Conservation (phyloP, 2,329 filamentous ascomycete genomes). For the Sodiomyces alkalinus region DNA sequence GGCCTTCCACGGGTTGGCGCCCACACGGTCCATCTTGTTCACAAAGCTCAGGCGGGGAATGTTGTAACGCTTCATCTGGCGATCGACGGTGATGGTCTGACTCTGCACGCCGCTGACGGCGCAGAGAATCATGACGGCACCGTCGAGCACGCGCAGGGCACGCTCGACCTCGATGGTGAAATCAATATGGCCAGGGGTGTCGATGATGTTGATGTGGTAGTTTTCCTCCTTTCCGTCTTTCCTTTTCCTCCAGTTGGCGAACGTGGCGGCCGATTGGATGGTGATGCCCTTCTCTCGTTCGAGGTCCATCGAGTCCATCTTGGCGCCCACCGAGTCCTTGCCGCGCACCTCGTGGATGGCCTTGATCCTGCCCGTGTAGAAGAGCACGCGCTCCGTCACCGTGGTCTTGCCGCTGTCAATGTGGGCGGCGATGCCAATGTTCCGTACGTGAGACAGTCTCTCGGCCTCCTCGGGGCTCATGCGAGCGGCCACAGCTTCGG, state of each 20-base stretch:
- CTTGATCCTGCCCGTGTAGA: slow-evolving; percentile 95
- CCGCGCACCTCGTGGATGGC: slow-evolving; percentile 93
- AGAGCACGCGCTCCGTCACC: slow-evolving; percentile 87
- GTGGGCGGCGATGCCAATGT: slow-evolving; percentile 97
- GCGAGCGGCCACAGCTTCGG: slow-evolving; percentile 56
- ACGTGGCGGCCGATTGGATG: slow-evolving; percentile 95
- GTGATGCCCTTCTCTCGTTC: slow-evolving; percentile 98
- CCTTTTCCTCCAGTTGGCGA: slow-evolving; percentile 90
- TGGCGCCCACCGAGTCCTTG: slow-evolving; percentile 87
- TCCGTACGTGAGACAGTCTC: slow-evolving; percentile 69
- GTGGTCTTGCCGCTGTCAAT: slow-evolving; percentile 99
- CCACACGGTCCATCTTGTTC: slow-evolving; percentile 99
- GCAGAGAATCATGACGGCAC: slow-evolving; percentile 96
- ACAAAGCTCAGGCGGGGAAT: slow-evolving; percentile 90
- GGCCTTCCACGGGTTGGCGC: slow-evolving; percentile 93
- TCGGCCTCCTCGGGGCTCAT: slow-evolving; percentile 66
- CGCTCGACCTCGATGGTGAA: slow-evolving; percentile 98
- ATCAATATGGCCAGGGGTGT: slow-evolving; percentile 96
- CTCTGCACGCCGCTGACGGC: slow-evolving; percentile 94
- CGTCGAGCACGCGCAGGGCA: slow-evolving; percentile 85
- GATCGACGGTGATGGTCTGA: slow-evolving; percentile 94
- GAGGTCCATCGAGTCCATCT: slow-evolving; percentile 99
- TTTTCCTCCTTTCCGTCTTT: slow-evolving; percentile 72
- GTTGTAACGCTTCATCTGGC: slow-evolving; percentile 98
- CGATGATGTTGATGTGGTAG: slow-evolving; percentile 97